A percentile compares a stretch with the other conserved stretches of the same genome.
These are phyloP conservation scores for Aspergillus eucalypticola DNA, from an alignment of 2,329 filamentous ascomycete species.

Conservation along the genomic window DNA sequence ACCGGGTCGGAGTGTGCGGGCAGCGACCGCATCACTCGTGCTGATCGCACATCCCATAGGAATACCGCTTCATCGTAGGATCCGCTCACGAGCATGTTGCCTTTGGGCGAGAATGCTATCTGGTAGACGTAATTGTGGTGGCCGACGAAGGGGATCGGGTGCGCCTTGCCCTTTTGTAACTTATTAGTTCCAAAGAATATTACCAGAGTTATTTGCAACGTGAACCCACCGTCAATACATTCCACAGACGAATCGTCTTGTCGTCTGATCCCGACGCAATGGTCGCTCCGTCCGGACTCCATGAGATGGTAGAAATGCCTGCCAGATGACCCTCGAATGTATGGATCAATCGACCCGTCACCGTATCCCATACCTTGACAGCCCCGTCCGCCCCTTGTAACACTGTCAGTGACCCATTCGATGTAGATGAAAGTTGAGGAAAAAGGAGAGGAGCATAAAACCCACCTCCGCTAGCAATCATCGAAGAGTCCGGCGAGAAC, in stretches of 20 bases:
- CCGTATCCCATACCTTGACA: slow-evolving; percentile 85
- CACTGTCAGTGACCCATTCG: slow-evolving; percentile 7
- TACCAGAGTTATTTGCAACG: slow-evolving; percentile 3
- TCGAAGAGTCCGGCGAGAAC: slow-evolving; percentile 86
- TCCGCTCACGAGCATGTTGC: slow-evolving; percentile 92
- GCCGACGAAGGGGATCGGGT: slow-evolving; percentile 67
- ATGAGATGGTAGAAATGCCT: slow-evolving; percentile 88
- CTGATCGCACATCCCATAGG: slow-evolving; percentile 90
- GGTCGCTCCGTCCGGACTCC: slow-evolving; percentile 84
- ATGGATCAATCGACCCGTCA: slow-evolving; percentile 75
- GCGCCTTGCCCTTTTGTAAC: slow-evolving; percentile 51
- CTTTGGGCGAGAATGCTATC: slow-evolving; percentile 93
- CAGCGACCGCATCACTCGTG: slow-evolving; percentile 81
- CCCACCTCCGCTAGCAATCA: slow-evolving; percentile 80
- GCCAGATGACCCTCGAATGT: slow-evolving; percentile 92
- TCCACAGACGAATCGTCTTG: slow-evolving; percentile 93
- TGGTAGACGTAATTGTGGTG: slow-evolving; percentile 97
- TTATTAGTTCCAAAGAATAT: neutral
- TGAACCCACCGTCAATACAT: slow-evolving; percentile 55
- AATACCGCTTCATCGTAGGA: slow-evolving; percentile 98
- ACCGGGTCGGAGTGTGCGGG: slow-evolving; percentile 96
- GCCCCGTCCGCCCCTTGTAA: slow-evolving; percentile 74
- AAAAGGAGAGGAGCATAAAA: neutral
- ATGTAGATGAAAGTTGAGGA: neutral
- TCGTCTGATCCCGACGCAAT: slow-evolving; percentile 93